Conservation (phyloP, 305 asterid species). For the Fraxinus greggii region DNA sequence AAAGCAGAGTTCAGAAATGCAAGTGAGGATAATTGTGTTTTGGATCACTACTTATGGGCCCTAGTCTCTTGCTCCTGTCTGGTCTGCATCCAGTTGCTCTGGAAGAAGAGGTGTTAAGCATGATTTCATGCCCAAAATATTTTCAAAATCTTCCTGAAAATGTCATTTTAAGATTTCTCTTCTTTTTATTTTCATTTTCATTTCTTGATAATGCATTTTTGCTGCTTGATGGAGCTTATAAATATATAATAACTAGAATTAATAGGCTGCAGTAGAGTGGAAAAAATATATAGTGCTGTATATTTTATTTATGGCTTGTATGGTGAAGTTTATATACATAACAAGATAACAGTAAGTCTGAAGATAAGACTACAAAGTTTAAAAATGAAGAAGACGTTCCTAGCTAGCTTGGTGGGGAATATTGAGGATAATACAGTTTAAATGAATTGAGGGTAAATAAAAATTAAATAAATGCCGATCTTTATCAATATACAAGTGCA, state of each 20-base stretch:
- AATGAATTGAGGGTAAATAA: neutral
- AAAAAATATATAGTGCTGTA: neutral
- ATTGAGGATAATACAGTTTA: neutral
- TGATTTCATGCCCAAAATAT: neutral
- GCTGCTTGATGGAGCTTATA: neutral
- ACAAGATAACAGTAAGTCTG: neutral
- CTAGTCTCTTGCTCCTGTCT: neutral
- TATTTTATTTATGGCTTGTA: neutral
- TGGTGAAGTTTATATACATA: neutral
- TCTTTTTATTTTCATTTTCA: no score
- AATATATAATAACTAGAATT: neutral
- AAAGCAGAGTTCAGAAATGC: neutral
- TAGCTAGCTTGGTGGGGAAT: neutral
- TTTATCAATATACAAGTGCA: neutral
- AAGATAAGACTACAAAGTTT: neutral
- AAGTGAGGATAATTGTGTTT: neutral
- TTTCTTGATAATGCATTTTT: neutral
- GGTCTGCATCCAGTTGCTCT: neutral
- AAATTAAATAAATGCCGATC: neutral
- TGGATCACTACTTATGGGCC: neutral
- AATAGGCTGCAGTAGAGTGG: neutral
- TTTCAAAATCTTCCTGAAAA: neutral
- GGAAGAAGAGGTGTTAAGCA: neutral
- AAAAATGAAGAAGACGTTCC: neutral
- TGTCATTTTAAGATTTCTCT: neutral